Base-by-base conservation (phyloP, 2,329 filamentous ascomycete species). In the Fusarium liriodendri region DNA sequence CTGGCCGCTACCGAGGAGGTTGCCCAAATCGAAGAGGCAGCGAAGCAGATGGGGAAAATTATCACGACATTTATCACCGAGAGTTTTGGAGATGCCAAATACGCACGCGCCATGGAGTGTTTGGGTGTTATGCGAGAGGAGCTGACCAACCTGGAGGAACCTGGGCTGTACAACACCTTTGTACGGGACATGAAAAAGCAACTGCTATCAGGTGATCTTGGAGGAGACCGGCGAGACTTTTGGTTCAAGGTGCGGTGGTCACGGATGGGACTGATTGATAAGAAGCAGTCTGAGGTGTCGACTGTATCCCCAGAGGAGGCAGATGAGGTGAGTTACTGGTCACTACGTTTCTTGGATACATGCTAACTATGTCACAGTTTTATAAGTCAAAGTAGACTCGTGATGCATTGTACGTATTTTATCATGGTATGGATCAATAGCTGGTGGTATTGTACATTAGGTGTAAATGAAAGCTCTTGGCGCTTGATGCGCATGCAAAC, bases 71-170 rank as follows among this genome's bases (percentile, higher is more conserved):
- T 94, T 60, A 89, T 98, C 69, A 88, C 84, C 22, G 87, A 92
- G 74, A 96, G 93, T 75, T 89, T 96, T 14, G 95, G 94, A 2
- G 92, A 95, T 73, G 87, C 87, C 62, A 91, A 91, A 63, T 97
- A 98, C 78, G 89, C 89, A 11, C 89, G 91, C 22, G 94, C 93
- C 1, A 83, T 94, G 11, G 96, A 98, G 82, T 91, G 91, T 37
- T 84, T 98, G 20, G 88, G 91, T 2, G 92, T 93, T 2, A 91
- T 98, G 89, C 89, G 95, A 11, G 91, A 95, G 22, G 92, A 95
- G 81, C 86, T 97, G 73, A 87, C 92, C 7, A 90, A 91, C 7
- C 86, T 94, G 33, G 95, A 98, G 79, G 91, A 94, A 80, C 93
- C 94, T 0, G 88, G 81, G 0, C 77, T 94, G 32, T 99, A 94